Base-by-base conservation (phyloP, 306 rosid genomes). In the Quillaja saponaria region DNA sequence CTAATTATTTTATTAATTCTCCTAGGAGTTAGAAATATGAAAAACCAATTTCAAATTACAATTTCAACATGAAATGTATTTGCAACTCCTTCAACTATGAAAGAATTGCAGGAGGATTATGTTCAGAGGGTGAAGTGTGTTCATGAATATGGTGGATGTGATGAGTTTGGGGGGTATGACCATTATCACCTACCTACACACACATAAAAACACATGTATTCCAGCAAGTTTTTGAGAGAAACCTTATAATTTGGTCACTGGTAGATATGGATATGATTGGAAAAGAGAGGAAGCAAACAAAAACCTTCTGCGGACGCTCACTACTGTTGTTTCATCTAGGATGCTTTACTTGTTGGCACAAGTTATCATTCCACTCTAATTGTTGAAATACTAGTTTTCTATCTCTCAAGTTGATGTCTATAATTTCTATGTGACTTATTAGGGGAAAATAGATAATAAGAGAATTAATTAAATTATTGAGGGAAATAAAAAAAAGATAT, bases 61-160 rank as follows among this genome's bases (percentile, higher is more conserved):
- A 25, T 25, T 25, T 25, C 31, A 25, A 25, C 31, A 25, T 56
- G 15, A 59, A 34, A 56, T 60, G 21, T 41, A 53, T 69, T 39
- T 79, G 55, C 79, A 92, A 95, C 68, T 81, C 98, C 96, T 79
- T 77, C 88, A 44, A 84, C 84, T 15, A 89, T 96, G 49, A 84
- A 74, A 63, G 66, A 65, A 57, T 68, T 92, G 13, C 99, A 96
- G 2, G 99, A 92, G 71, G 96, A 86, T 83, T 92, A 92, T 68
- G 99, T 92, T 71, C 80, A 80, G 76, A 81, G 96, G 75, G 99
- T 92, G 76, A 89, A 86, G 89, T 65, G 49, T 42, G 58, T 86
- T 60, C 99, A 92, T 19, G 94, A 92, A 77, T 72, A 73, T 61
- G 99, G 96, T 66, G 99, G 95, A 78, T 83, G n/a, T n/a, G n/a